Evolutionary conservation across 805 yeast species (phyloP).

Genomic region (Ogataea salicorniae): DNA sequence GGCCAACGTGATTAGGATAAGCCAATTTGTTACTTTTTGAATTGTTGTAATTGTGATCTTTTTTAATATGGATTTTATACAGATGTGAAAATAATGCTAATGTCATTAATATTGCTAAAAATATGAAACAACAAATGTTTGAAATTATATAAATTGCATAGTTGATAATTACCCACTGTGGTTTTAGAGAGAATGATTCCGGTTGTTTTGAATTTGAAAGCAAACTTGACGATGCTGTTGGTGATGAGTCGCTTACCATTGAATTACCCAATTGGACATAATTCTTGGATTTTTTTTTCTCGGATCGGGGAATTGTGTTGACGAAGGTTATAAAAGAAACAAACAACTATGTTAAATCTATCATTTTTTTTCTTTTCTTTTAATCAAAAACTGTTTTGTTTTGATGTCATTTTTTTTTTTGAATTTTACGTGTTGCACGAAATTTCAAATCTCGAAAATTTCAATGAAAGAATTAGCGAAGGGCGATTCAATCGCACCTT

Average conservation of each 20-base stretch:
- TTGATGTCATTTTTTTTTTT: too few species aligned
- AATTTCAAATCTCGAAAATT: too few species aligned
- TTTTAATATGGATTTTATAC: conserved; percentile 7
- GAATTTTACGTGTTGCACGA: too few species aligned
- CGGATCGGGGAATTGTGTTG: too few species aligned
- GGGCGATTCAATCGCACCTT: too few species aligned
- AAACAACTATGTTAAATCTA: too few species aligned
- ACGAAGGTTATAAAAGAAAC: too few species aligned
- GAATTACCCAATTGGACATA: not conserved
- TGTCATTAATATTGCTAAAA: conserved; percentile 22
- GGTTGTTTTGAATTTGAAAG: not conserved
- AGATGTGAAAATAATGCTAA: conserved; percentile 18
- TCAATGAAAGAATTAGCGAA: too few species aligned
- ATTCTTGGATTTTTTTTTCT: too few species aligned
- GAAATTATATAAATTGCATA: conserved; percentile 10
- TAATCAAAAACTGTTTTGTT: too few species aligned
- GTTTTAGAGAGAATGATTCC: not conserved
- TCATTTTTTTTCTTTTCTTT: too few species aligned
- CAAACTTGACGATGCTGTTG: not conserved
- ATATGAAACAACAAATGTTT: conserved; percentile 19
- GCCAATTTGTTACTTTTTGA: conserved; percentile 12
- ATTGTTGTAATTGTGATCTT: conserved; percentile 4
- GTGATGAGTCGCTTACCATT: not conserved
- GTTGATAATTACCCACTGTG: conserved; percentile 7
- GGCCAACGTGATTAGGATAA: conserved; percentile 29